These are phyloP conservation scores for Triangularia verruculosa DNA, from an alignment of 2,329 filamentous ascomycete species.

Conservation along the genomic window DNA sequence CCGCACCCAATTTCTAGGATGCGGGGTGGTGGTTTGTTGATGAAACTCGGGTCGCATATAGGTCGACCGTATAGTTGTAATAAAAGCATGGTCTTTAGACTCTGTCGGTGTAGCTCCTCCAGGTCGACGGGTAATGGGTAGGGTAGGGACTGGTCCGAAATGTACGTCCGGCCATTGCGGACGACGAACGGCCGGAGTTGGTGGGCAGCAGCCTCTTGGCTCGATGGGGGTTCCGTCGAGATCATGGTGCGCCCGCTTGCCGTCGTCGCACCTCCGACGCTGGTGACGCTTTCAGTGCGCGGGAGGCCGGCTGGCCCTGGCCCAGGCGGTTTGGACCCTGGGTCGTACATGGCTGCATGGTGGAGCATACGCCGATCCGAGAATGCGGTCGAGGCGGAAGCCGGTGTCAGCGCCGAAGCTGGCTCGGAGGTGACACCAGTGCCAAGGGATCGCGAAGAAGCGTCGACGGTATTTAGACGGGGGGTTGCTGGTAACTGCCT, in stretches of 20 bases:
- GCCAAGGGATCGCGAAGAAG: constrained; percentile 11
- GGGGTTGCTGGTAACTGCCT: constrained; percentile 32
- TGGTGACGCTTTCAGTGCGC: constrained; percentile 47
- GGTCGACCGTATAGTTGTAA: constrained; percentile 79
- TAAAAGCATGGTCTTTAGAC: constrained; percentile 75
- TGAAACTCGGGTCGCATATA: constrained; percentile 67
- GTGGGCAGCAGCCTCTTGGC: constrained; percentile 37
- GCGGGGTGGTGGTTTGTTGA: constrained; percentile 65
- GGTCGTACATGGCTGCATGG: constrained; percentile 38
- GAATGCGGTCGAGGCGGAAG: constrained; percentile 21
- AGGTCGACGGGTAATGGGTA: constrained; percentile 92
- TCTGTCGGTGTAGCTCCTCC: constrained; percentile 82
- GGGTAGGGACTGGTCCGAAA: constrained; percentile 66
- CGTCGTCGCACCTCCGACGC: constrained; percentile 44
- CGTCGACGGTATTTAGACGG: constrained; percentile 25
- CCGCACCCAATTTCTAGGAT: constrained; percentile 88
- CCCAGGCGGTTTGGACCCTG: constrained; percentile 20
- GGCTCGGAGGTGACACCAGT: constrained; percentile 25
- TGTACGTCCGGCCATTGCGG: constrained; percentile 78
- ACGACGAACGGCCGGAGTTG: constrained; percentile 58
- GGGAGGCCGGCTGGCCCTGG: constrained; percentile 19
- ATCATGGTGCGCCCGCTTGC: constrained; percentile 46
- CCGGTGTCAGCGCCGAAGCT: constrained; percentile 25
- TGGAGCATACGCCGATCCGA: constrained; percentile 27
- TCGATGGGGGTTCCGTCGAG: constrained; percentile 46